Conservation (phyloP, 2,329 filamentous ascomycete species). For the Paracoccidioides lutzii region DNA sequence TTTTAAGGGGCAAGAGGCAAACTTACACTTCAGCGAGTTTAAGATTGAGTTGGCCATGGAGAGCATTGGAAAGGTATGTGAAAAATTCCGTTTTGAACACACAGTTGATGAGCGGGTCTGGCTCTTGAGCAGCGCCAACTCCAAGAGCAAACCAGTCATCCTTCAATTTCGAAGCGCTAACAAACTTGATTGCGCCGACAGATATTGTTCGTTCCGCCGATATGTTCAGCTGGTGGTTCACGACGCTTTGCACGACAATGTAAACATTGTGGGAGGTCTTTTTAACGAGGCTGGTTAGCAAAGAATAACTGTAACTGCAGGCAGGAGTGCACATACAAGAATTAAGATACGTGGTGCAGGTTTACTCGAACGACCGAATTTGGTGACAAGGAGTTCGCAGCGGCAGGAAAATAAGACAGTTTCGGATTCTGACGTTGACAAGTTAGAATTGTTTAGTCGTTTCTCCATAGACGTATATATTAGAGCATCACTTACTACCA, state of each 20-base stretch:
- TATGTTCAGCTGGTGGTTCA: conserved; percentile 72
- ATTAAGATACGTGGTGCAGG: conserved; percentile 73
- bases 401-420: conserved; percentile 78
- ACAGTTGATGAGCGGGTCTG: conserved; percentile 87
- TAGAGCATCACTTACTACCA: conserved; percentile 37
- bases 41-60: conserved; percentile 68
- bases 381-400: conserved; percentile 78
- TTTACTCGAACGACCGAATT: conserved; percentile 94
- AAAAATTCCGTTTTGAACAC: conserved; percentile 96
- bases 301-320: neutral
- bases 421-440: conserved; percentile 39
- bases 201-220: conserved; percentile 68
- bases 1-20: conserved; percentile 14
- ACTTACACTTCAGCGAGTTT: conserved; percentile 60
- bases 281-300: conserved; percentile 10
- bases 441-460: neutral
- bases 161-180: conserved; percentile 65
- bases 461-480: neutral
- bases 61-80: conserved; percentile 70
- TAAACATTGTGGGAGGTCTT: conserved; percentile 74
- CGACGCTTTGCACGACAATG: conserved; percentile 69
- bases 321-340: conserved; percentile 36
- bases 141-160: conserved; percentile 97
- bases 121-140: conserved; percentile 76
- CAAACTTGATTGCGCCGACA: conserved; percentile 75